Percentiles rank a stretch among this genome's conserved stretches.
Evolutionary conservation across 2,329 filamentous ascomycete genomes (phyloP).

Genomic region (Dissoconium aciculare): DNA sequence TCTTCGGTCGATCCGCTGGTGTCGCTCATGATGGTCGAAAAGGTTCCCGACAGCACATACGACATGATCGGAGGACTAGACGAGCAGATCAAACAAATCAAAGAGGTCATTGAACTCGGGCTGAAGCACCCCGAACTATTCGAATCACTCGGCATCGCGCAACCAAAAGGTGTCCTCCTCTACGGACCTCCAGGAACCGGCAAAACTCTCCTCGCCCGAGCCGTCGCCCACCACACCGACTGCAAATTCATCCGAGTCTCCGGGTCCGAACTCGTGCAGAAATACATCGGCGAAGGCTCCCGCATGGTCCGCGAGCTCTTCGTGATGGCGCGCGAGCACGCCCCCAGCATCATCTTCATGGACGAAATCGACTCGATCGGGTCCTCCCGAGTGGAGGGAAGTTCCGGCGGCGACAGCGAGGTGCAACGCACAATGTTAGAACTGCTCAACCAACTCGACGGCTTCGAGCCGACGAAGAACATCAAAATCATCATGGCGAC

Average conservation of each 20-base stretch:
- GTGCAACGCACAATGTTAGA: conserved; percentile 98
- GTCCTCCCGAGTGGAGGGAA: conserved; percentile 89
- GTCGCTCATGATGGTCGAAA: conserved; percentile 99
- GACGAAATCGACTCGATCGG: conserved; percentile 99
- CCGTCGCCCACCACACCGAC: conserved; percentile 94
- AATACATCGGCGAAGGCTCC: conserved; percentile 96
- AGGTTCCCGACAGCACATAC: conserved; percentile 98
- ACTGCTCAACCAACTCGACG: conserved; percentile 92
- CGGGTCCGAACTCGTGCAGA: conserved; percentile 91
- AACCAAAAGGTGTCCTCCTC: conserved; percentile 91
- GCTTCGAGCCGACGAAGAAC: conserved; percentile 88
- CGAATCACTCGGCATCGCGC: conserved; percentile 95
- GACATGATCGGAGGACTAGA: conserved; percentile 99
- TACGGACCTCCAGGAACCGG: conserved; percentile 95
- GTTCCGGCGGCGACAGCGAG: conserved; percentile 88
- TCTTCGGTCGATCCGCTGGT: conserved; percentile 97
- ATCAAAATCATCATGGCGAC: conserved; percentile 99
- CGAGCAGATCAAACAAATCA: conserved; percentile 99
- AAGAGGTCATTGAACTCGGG: conserved; percentile 97
- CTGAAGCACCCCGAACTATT: conserved; percentile 97
- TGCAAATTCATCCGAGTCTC: conserved; percentile 98
- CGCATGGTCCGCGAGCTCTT: conserved; percentile 98
- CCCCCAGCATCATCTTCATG: conserved; percentile 99
- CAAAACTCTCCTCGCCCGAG: conserved; percentile 87
- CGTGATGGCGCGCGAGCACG: conserved; percentile 97